phyloP scores from a whole-genome alignment of 768 basidiomycete species.

The Leccinum barrowsii region DNA sequence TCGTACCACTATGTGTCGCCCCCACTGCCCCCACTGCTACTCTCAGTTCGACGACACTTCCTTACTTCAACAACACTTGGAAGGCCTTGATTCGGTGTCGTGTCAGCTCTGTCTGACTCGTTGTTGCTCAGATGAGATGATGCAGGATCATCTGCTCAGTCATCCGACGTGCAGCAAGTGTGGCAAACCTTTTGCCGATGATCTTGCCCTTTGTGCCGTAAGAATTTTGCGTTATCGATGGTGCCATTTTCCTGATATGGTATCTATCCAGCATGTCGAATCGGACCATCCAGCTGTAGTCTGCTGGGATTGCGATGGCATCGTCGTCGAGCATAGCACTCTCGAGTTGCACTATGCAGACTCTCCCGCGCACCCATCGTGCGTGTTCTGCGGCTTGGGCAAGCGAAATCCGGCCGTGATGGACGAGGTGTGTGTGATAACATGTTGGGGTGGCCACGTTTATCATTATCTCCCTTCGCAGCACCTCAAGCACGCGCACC shows the following conservation, averaged over 20 bases:
- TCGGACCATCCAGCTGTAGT: conserved; percentile 23
- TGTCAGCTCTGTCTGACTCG: conserved; percentile 20
- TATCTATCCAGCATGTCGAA: conserved; percentile 19
- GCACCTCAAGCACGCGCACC: conserved; percentile 21
- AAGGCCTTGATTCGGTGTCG: conserved; percentile 8
- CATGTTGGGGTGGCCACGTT: background rate
- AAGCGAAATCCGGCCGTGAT: conserved; percentile 13
- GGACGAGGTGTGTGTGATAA: conserved; percentile 18
- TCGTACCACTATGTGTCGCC: conserved; percentile 7
- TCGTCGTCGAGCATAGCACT: conserved; percentile 17
- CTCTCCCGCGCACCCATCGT: conserved; percentile 20
- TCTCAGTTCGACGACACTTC: conserved; percentile 19
- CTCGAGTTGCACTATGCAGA: conserved; percentile 24
- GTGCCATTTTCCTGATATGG: background rate
- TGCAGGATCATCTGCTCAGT: conserved; percentile 23
- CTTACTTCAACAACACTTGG: conserved; percentile 18
- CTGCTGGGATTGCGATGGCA: conserved; percentile 30
- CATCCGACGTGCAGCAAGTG: conserved; percentile 27
- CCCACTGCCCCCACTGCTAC: conserved; percentile 23
- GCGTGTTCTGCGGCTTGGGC: conserved; percentile 17
- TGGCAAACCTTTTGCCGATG: conserved; percentile 14
- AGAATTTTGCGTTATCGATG: background rate
- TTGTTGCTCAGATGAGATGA: conserved; percentile 24
- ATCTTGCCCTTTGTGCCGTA: conserved; percentile 20
- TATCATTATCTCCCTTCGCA: conserved; percentile 10